Conservation (phyloP, 192 early-diverging fungal genomes). For the Geosiphon pyriformis region DNA sequence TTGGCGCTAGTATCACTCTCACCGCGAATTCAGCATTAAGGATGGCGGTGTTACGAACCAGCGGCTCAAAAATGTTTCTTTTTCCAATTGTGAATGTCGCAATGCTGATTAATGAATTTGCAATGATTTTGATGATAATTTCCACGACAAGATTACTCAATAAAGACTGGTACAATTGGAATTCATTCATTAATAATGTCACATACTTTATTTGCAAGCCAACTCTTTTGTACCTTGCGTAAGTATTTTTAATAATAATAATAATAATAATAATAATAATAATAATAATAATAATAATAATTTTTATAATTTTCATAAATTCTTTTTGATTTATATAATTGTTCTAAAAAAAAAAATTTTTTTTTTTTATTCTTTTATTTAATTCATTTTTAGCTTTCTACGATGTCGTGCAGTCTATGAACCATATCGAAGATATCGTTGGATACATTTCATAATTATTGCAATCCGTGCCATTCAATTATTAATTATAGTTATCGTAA, state of each 20-base stretch:
- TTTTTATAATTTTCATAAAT: no score
- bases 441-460: slow-evolving; percentile 29
- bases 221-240: slow-evolving; percentile 33
- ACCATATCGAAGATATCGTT: slow-evolving; percentile 22
- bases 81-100: slow-evolving; percentile 38
- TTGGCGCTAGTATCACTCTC: slow-evolving; percentile 31
- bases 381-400: slow-evolving; percentile 9
- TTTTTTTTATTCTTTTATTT: no score
- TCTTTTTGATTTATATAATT: no score
- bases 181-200: slow-evolving; percentile 34
- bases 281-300: no score
- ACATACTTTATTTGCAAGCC: slow-evolving; percentile 38
- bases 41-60: slow-evolving; percentile 30
- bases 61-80: slow-evolving; percentile 32
- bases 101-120: slow-evolving; percentile 31
- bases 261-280: background rate
- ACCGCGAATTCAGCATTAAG: slow-evolving; percentile 30
- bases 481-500: slow-evolving; percentile 28
- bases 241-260: background rate
- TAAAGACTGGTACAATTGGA: slow-evolving; percentile 21
- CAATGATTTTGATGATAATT: slow-evolving; percentile 31
- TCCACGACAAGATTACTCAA: slow-evolving; percentile 19
- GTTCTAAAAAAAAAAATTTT: no score
- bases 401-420: slow-evolving; percentile 30
- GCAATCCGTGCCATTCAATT: slow-evolving; percentile 28